Conservation (phyloP, 192 early-diverging fungal genomes). For the Mortierella claussenii region DNA sequence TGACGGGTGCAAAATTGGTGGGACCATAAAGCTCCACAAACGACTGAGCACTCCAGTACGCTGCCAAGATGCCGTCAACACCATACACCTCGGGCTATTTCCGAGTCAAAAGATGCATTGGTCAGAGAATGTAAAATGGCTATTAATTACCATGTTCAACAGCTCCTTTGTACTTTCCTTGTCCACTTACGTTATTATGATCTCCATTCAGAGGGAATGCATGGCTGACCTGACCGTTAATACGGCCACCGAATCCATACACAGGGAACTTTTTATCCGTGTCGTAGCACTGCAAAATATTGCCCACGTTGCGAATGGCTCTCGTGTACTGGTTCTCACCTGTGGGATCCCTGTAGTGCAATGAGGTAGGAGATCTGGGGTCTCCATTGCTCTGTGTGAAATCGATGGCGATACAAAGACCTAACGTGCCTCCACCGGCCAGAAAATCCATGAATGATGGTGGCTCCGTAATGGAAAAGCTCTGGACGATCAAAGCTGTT, state of each 20-base stretch:
- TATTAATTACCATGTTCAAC: no score
- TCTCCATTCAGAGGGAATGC: conserved; percentile 59
- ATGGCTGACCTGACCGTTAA: conserved; percentile 55
- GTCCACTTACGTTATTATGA: conserved; percentile 14
- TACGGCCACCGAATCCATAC: conserved; percentile 67
- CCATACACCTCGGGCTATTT: conserved; percentile 64
- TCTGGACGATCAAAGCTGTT: conserved; percentile 25
- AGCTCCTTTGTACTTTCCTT: not conserved
- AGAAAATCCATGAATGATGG: conserved; percentile 65
- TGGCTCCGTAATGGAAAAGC: conserved; percentile 23
- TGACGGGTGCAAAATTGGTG: conserved; percentile 65
- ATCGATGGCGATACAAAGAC: conserved; percentile 62
- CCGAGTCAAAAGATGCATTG: not conserved
- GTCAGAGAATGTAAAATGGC: not conserved
- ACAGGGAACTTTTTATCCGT: conserved; percentile 59
- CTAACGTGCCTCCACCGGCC: conserved; percentile 57
- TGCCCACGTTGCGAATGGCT: conserved; percentile 60
- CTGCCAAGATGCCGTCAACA: conserved; percentile 58
- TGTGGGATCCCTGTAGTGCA: conserved; percentile 55
- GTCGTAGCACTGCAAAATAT: conserved; percentile 63
- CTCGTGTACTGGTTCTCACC: conserved; percentile 60
- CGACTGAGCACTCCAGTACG: conserved; percentile 54
- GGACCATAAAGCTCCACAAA: conserved; percentile 59
- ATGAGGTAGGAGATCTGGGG: conserved; percentile 48
- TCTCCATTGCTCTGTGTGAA: conserved; percentile 66